A percentile compares a stretch with the other conserved stretches of the same genome.
These are phyloP conservation scores for Aspergillus novoparasiticus DNA, from an alignment of 2,329 filamentous ascomycete species.

Conservation along the genomic window DNA sequence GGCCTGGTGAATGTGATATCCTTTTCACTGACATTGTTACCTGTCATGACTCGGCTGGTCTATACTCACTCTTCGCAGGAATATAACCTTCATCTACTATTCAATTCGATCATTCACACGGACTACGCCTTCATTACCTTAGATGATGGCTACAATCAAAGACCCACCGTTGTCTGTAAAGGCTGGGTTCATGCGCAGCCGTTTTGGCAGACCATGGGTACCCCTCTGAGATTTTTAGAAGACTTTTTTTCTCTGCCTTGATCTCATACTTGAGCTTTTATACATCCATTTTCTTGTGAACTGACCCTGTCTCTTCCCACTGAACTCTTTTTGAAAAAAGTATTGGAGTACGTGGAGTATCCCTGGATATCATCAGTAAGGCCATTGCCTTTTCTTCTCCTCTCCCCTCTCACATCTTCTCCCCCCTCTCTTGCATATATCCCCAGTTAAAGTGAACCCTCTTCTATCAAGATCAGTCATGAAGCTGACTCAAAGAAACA, in stretches of 20 bases:
- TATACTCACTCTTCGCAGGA: not conserved
- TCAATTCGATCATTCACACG: not conserved
- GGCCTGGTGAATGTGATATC: not conserved
- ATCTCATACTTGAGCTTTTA: not conserved
- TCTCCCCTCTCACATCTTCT: too few species aligned
- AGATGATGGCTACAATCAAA: not conserved
- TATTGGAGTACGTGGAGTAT: too few species aligned
- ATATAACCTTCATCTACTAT: not conserved
- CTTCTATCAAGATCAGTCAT: not conserved
- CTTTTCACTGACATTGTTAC: not conserved
- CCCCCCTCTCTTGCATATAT: not conserved
- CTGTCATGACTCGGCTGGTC: not conserved
- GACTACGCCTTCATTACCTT: not conserved
- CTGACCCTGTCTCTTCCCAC: not conserved
- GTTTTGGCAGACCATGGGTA: not conserved
- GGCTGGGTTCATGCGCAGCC: not conserved
- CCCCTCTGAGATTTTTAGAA: not conserved
- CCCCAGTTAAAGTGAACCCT: not conserved
- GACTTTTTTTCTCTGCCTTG: not conserved
- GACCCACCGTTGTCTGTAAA: not conserved
- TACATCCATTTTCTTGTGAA: not conserved
- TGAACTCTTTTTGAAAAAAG: not conserved
- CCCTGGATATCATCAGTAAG: too few species aligned
- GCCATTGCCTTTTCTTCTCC: too few species aligned
- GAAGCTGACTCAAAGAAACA: not conserved